Percentiles rank a stretch among this genome's conserved stretches.
Conservation (phyloP, 2,329 filamentous ascomycete genomes). For the Cercospora sp. region DNA sequence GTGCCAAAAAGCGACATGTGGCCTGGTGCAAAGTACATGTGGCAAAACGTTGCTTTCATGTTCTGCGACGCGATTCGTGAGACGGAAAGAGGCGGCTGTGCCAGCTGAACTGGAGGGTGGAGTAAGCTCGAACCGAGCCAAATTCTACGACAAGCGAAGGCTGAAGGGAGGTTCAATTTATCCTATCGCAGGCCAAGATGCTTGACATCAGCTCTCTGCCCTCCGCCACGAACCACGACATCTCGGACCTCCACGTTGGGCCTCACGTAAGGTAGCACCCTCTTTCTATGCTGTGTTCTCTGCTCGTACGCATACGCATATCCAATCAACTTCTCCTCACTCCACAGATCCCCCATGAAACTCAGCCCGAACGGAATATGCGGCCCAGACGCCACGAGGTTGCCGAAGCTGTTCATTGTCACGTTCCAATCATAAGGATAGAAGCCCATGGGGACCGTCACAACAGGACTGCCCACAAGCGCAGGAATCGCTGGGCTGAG, state of each 20-base stretch:
- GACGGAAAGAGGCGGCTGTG: too few relatives aligned
- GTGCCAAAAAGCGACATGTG: too few relatives aligned
- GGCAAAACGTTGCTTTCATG: too few relatives aligned
- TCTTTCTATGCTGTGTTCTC: conserved; percentile 51
- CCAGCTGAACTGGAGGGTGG: too few relatives aligned
- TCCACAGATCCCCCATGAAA: conserved; percentile 63
- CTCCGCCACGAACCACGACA: too few relatives aligned
- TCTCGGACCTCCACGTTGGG: conserved; percentile 49
- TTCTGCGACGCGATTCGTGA: too few relatives aligned
- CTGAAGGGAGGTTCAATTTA: too few relatives aligned
- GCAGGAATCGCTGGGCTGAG: conserved; percentile 53
- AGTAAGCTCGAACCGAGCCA: too few relatives aligned
- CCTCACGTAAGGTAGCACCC: conserved; percentile 51
- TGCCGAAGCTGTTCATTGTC: conserved; percentile 47
- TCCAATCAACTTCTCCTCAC: conserved; percentile 63
- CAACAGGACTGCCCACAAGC: conserved; percentile 59
- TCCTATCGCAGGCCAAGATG: too few relatives aligned
- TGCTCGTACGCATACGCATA: conserved; percentile 64
- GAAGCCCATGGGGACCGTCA: conserved; percentile 64
- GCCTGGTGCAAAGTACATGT: too few relatives aligned
- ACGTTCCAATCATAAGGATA: conserved; percentile 53
- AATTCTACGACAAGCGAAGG: too few relatives aligned
- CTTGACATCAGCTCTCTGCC: too few relatives aligned
- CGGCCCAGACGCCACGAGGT: conserved; percentile 56
- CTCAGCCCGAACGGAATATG: conserved; percentile 62